phyloP scores from a whole-genome alignment of 2,329 filamentous ascomycete genomes.

The Rhexocercosporidium sp. region DNA sequence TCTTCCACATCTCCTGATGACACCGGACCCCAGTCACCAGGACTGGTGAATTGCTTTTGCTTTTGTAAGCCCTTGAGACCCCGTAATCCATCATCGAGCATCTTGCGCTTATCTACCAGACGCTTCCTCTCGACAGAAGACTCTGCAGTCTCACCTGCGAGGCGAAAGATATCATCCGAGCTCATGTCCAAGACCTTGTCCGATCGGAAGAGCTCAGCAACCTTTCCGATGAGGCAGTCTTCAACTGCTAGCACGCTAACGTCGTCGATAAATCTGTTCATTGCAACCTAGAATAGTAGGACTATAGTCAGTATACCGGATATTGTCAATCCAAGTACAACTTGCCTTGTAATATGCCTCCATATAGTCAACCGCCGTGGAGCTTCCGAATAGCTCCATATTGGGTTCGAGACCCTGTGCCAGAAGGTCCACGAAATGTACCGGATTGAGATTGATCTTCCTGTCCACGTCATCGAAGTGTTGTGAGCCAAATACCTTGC shows the following conservation, averaged over 20 bases:
- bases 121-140: conserved; percentile 11
- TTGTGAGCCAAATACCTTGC: background rate
- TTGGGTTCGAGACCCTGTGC: conserved; percentile 26
- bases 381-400: conserved; percentile 40
- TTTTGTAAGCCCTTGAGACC: conserved; percentile 11
- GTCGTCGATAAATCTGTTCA: conserved; percentile 43
- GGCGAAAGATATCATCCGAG: conserved; percentile 33
- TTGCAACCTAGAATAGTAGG: conserved; percentile 33
- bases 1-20: conserved; percentile 9
- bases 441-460: conserved; percentile 16
- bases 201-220: conserved; percentile 40
- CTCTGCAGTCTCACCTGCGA: conserved; percentile 28
- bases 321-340: background rate
- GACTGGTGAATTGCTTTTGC: conserved; percentile 10
- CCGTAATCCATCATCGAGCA: conserved; percentile 7
- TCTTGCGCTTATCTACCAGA: conserved; percentile 11
- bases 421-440: conserved; percentile 17
- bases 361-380: conserved; percentile 40
- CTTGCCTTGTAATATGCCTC: conserved; percentile 43
- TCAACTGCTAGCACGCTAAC: conserved; percentile 44
- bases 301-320: background rate
- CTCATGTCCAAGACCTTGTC: conserved; percentile 32
- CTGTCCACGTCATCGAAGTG: background rate
- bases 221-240: conserved; percentile 39
- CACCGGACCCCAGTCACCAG: conserved; percentile 8